A percentile compares a stretch with the other conserved stretches of the same genome.
phyloP scores from a whole-genome alignment of 805 yeast species.

The Zygosaccharomyces lentus region DNA sequence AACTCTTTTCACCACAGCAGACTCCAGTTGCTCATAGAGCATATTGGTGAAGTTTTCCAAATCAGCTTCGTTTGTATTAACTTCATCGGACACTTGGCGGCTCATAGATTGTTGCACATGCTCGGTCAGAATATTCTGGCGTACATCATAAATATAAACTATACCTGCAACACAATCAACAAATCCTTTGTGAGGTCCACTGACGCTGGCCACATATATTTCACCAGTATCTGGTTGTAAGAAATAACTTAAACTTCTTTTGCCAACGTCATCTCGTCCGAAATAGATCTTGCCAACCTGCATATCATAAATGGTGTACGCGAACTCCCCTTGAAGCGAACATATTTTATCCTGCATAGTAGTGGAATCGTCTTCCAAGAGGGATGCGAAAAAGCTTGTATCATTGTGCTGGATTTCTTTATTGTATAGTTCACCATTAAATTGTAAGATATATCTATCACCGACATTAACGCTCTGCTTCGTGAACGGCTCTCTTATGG shows the following conservation, averaged over 20 bases:
- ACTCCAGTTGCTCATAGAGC: constrained; percentile 33
- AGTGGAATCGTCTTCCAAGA: constrained; percentile 29
- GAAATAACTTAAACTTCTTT: constrained; percentile 62
- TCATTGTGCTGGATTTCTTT: constrained; percentile 56
- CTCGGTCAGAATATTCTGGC: constrained; percentile 17
- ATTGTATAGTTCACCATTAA: constrained; percentile 88
- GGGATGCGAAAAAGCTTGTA: constrained; percentile 48
- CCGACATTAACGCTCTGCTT: constrained; percentile 56
- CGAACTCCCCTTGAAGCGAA: constrained; percentile 75
- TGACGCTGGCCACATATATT: constrained; percentile 45
- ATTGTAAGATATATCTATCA: constrained; percentile 52
- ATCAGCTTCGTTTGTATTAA: constrained; percentile 20
- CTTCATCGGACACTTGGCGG: constrained; percentile 20
- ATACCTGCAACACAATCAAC: constrained; percentile 53
- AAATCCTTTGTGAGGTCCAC: constrained; percentile 33
- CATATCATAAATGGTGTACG: constrained; percentile 52
- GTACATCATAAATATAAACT: constrained; percentile 43
- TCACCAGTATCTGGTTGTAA: constrained; percentile 28
- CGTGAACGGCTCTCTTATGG: constrained; percentile 74
- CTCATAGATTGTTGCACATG: constrained; percentile 12
- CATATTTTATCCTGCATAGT: constrained; percentile 43
- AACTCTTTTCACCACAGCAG: constrained; percentile 49
- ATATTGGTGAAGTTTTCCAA: constrained; percentile 10
- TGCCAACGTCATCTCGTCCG: constrained; percentile 82
- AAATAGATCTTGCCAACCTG: constrained; percentile 48